A percentile compares a stretch with the other conserved stretches of the same genome.
Conservation (phyloP, 306 rosid species). For the Acacia confusa region DNA sequence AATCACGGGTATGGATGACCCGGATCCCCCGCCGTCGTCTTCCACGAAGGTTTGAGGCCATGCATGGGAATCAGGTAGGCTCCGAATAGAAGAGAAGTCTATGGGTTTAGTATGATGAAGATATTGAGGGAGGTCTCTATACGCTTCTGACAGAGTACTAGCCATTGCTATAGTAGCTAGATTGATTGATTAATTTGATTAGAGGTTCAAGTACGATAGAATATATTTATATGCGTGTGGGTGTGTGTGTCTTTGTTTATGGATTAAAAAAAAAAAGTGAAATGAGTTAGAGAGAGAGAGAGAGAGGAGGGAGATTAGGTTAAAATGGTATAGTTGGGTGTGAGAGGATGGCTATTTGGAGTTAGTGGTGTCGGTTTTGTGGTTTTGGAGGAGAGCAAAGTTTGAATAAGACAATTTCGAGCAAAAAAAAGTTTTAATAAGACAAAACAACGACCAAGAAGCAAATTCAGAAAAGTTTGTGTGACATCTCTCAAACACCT, state of each 20-base stretch:
- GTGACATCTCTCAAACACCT: constrained; percentile 26
- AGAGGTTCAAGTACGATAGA: background rate
- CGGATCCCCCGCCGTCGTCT: background rate
- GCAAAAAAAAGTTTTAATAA: constrained; percentile 36
- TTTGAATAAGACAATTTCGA: constrained; percentile 56
- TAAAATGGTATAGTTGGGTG: constrained; percentile 32
- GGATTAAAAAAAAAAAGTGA: background rate
- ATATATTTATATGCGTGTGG: background rate
- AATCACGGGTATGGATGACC: constrained; percentile 43
- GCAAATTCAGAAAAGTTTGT: constrained; percentile 14
- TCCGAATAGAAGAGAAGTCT: constrained; percentile 44
- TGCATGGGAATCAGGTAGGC: constrained; percentile 60
- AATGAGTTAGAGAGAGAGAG: background rate
- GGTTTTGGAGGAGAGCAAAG: constrained; percentile 33
- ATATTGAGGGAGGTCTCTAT: constrained; percentile 38
- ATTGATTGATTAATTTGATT: background rate
- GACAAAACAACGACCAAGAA: constrained; percentile 51
- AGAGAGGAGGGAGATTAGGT: constrained; percentile 17
- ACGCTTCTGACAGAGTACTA: constrained; percentile 54
- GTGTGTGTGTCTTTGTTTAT: too few relatives aligned
- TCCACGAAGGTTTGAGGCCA: constrained; percentile 33
- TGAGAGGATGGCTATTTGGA: constrained; percentile 62
- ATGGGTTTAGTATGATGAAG: constrained; percentile 53
- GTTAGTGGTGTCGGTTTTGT: constrained; percentile 36
- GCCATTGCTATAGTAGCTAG: constrained; percentile 26